Conservation (phyloP, 2,329 filamentous ascomycete species). For the Xylariaceae sp. region DNA sequence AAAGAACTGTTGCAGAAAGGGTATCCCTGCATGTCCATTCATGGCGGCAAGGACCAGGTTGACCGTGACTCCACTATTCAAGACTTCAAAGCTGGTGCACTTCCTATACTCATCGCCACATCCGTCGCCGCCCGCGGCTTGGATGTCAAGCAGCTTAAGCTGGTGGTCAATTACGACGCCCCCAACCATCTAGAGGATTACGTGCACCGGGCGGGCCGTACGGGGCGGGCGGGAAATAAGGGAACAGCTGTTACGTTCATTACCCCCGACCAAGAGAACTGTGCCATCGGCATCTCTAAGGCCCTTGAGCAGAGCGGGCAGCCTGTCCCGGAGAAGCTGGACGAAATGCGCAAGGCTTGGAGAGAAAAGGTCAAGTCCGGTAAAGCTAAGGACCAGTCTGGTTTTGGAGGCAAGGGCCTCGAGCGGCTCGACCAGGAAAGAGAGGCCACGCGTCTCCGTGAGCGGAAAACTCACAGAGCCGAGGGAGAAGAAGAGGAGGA, state of each 20-base stretch:
- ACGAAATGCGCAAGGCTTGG: conserved; percentile 66
- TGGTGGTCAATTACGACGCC: conserved; percentile 93
- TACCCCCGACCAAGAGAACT: conserved; percentile 86
- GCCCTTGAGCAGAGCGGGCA: conserved; percentile 90
- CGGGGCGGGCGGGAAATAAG: conserved; percentile 88
- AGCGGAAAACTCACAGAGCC: conserved; percentile 84
- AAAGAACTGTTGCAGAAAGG: conserved; percentile 76
- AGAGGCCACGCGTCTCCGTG: conserved; percentile 77
- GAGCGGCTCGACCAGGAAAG: conserved; percentile 88
- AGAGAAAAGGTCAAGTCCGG: conserved; percentile 87
- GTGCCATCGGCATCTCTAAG: conserved; percentile 80
- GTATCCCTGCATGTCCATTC: conserved; percentile 88
- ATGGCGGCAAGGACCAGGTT: conserved; percentile 88
- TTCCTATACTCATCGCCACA: conserved; percentile 88
- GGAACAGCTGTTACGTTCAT: conserved; percentile 94
- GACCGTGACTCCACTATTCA: conserved; percentile 88
- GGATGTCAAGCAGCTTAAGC: conserved; percentile 91
- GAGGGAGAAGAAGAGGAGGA: conserved; percentile 77
- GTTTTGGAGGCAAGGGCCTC: conserved; percentile 91
- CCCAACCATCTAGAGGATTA: conserved; percentile 96
- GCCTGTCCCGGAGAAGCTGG: conserved; percentile 64
- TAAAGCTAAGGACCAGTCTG: conserved; percentile 81
- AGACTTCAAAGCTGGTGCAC: conserved; percentile 87
- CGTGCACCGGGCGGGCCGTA: conserved; percentile 88
- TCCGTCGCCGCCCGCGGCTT: conserved; percentile 92